Conservation (phyloP, 306 rosid genomes). For the Fagus crenata region DNA sequence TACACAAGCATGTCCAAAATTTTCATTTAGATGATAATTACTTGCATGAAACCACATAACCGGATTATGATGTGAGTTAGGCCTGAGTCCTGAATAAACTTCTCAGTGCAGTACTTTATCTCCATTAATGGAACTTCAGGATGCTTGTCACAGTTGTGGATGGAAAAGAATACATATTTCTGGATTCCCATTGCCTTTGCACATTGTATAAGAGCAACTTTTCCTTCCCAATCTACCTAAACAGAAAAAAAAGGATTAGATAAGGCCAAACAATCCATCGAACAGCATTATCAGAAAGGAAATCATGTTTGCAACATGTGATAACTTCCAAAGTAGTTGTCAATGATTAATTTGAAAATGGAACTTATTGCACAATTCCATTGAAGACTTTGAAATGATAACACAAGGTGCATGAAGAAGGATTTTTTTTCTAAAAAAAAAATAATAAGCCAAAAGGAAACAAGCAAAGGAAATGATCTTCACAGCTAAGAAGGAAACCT, state of each 20-base stretch:
- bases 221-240: constrained; percentile 99
- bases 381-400: not conserved
- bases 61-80: constrained; percentile 68
- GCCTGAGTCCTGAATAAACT: constrained; percentile 75
- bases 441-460: no score
- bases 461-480: not conserved
- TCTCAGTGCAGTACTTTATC: constrained; percentile 90
- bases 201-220: constrained; percentile 93
- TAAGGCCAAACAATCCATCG: constrained; percentile 17
- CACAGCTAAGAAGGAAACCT: not conserved
- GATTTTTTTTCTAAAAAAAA: not conserved
- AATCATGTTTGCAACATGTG: not conserved
- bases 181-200: constrained; percentile 99
- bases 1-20: not conserved
- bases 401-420: not conserved
- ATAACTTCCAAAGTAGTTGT: not conserved
- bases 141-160: constrained; percentile 92
- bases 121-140: constrained; percentile 99
- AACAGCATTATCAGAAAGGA: not conserved
- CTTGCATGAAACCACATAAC: constrained; percentile 95
- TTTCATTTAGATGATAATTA: constrained; percentile 29
- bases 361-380: not conserved
- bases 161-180: constrained; percentile 85
- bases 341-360: not conserved
- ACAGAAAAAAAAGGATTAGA: constrained; percentile 39